Conservation (phyloP, 2,329 filamentous ascomycete species). For the Alternaria brassicicola region DNA sequence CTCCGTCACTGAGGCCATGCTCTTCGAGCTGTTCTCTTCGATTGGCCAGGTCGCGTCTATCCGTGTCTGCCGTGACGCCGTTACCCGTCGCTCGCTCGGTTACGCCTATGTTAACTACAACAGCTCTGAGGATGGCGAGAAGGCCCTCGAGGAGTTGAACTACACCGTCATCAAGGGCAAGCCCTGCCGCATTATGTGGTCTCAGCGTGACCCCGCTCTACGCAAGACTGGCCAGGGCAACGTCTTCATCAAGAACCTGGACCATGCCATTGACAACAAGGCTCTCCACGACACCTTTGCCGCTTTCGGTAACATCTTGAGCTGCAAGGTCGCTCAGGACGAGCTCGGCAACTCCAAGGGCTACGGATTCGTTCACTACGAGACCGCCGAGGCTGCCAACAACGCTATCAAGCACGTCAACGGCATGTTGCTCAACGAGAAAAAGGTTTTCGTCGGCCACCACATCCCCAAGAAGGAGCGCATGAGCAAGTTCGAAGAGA, state of each 20-base stretch:
- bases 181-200: constrained; percentile 99
- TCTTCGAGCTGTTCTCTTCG: constrained; percentile 99
- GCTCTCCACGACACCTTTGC: constrained; percentile 98
- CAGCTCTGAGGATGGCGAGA: constrained; percentile 93
- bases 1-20: constrained; percentile 98
- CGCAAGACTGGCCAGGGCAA: constrained; percentile 99
- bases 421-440: constrained; percentile 99
- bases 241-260: constrained; percentile 99
- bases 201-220: constrained; percentile 96
- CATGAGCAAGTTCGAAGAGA: constrained; percentile 99
- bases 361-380: constrained; percentile 99
- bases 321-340: constrained; percentile 99
- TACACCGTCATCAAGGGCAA: constrained; percentile 99
- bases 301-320: constrained; percentile 98
- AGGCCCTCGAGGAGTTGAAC: constrained; percentile 98
- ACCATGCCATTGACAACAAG: constrained; percentile 99
- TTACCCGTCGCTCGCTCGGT: constrained; percentile 96
- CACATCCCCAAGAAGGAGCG: constrained; percentile 99
- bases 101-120: constrained; percentile 99
- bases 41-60: constrained; percentile 99
- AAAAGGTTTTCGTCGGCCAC: constrained; percentile 99
- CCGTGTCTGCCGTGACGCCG: constrained; percentile 98
- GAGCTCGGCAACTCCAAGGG: constrained; percentile 97
- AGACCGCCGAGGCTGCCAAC: constrained; percentile 95
- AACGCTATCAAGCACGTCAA: constrained; percentile 99